Conservation (phyloP, 2,329 filamentous ascomycete species). For the Colletotrichum graminicola region DNA sequence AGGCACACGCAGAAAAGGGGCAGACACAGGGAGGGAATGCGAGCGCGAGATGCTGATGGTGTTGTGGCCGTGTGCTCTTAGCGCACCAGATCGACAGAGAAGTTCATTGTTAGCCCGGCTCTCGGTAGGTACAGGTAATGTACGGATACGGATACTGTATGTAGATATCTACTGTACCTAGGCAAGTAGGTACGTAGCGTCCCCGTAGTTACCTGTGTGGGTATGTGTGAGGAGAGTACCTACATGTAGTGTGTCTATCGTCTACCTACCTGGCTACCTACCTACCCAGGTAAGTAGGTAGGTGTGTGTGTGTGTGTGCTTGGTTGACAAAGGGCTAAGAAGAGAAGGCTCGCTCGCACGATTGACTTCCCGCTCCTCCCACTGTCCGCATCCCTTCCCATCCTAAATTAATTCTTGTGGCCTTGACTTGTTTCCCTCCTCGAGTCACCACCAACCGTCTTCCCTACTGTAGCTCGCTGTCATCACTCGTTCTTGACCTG, state of each 20-base stretch:
- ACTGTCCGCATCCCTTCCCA: slow-evolving; percentile 34
- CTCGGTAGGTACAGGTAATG: not conserved
- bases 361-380: slow-evolving; percentile 39
- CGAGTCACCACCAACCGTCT: not conserved
- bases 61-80: not conserved
- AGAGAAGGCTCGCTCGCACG: slow-evolving; percentile 15
- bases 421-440: slow-evolving; percentile 23
- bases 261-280: too few species aligned
- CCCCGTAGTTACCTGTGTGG: too few species aligned
- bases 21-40: not conserved
- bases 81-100: not conserved
- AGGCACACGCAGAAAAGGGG: slow-evolving; percentile 5
- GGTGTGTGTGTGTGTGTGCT: not conserved
- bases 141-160: not conserved
- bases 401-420: slow-evolving; percentile 22
- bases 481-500: slow-evolving; percentile 34
- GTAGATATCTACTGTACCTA: not conserved
- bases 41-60: not conserved
- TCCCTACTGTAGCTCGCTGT: not conserved
- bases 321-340: not conserved
- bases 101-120: not conserved
- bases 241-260: too few species aligned
- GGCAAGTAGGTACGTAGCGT: too few species aligned
- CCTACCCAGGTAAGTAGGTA: too few species aligned
- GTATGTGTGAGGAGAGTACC: too few species aligned